These are phyloP conservation scores for Naganishia sp. DNA, from an alignment of 1,284 basidiomycete species.

Conservation along the genomic window DNA sequence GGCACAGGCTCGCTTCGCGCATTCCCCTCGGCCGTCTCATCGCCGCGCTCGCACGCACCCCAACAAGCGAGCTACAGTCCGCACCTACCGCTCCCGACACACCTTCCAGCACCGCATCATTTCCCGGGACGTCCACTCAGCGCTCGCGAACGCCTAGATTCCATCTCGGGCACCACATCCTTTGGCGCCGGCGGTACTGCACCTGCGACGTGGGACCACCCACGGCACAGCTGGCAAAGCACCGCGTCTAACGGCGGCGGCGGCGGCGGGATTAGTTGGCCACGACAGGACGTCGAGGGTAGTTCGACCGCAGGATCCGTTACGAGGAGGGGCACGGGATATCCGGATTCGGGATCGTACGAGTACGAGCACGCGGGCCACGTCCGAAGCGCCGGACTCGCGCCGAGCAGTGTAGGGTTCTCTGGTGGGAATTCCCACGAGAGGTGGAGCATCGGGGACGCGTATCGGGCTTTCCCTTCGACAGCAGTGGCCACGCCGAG, in stretches of 20 bases:
- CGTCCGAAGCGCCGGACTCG: slow-evolving; percentile 8
- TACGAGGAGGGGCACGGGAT: too few relatives aligned
- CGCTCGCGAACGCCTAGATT: too few relatives aligned
- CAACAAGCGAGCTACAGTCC: slow-evolving; percentile 15
- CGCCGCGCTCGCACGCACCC: background rate
- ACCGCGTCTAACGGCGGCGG: too few relatives aligned
- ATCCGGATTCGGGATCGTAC: slow-evolving; percentile 12
- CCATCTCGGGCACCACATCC: too few relatives aligned
- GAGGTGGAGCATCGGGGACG: slow-evolving; percentile 7
- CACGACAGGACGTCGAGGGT: too few relatives aligned
- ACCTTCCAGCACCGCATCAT: too few relatives aligned
- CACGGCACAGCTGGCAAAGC: too few relatives aligned
- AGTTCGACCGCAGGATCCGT: too few relatives aligned
- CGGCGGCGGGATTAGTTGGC: too few relatives aligned
- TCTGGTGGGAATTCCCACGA: background rate
- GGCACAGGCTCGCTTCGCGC: slow-evolving; percentile 1
- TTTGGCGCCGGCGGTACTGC: background rate
- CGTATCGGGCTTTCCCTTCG: slow-evolving; percentile 2
- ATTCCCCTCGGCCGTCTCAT: slow-evolving; percentile 12
- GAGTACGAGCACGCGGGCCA: slow-evolving; percentile 11
- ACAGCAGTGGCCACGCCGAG: too few relatives aligned
- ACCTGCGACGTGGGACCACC: background rate
- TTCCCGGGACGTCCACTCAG: too few relatives aligned
- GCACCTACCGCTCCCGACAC: too few relatives aligned
- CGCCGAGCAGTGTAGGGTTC: background rate